Base-by-base conservation (phyloP, 2,329 filamentous ascomycete genomes). In the Clarireedia sp. region DNA sequence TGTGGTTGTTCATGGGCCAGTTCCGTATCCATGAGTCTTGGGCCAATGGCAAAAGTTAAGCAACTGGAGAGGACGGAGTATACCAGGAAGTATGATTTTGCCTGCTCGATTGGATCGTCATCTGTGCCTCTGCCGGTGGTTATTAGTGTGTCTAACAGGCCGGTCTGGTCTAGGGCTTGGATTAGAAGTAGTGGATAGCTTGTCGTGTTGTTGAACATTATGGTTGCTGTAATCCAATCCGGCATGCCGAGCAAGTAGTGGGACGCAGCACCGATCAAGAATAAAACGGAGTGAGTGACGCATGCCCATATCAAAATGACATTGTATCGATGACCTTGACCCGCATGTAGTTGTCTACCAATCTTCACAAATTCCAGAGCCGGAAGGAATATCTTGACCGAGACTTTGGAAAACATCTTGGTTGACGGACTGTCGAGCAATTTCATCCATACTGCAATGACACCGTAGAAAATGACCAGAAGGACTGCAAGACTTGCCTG, bases 11-110 rank as follows among this genome's bases (percentile, higher is more conserved):
- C 68, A 0, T 73, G 70, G 1, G 66, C 67, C 50, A 72, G 65
- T 55, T 73, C 71, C 0, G 66, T 68, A 59, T 79, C 77, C 47
- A 86, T 74, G 40, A 86, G 70, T 12, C 75, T 71, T 0, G 83
- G 82, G 0, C 82, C 83, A 3, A 86, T 70, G 0, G 80, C 80
- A 65, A 86, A 87, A 0, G 82, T 86, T 57, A 86, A 68, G 51
- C 77, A 80, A 63, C 82, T 85, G 43, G 76, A 78, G 9, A 86
- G 73, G 54, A 84, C 85, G 3, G 82, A 77, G 60, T 82, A 85
- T 57, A 87, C 77, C 3, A 87, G 69, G 63, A 87, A 85, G 66
- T 85, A 87, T 14, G 79, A 80, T 64, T 85, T 81, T 6, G 82
- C 82, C 9, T 83, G 73, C 52, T 79, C 75, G 12, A 86, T 71